Evolutionary conservation across 805 yeast genomes (phyloP), one percentile per base, ranked within the genome.

Genomic region (Komagataella kurtzmanii): DNA sequence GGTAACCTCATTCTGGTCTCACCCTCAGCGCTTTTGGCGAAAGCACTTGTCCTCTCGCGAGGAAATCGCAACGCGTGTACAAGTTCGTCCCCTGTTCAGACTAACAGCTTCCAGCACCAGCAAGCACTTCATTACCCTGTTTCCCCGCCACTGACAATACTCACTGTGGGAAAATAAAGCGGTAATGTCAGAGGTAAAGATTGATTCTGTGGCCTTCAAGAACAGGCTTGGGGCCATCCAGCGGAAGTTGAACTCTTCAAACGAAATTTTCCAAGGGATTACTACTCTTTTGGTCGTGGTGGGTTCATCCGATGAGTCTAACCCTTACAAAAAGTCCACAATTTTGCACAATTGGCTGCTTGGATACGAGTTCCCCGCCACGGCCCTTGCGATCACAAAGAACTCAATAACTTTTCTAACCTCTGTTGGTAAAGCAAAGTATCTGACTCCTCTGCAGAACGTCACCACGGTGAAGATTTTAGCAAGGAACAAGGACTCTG

Each of bases 311-410:
- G 89, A 88, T 62, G 93, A 86, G 54, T 91, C 85, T 56, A 85
- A 88, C 64, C 95, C 96, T 49, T 89, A 88, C 66, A 88, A 85
- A 63, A 88, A 88, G 67, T 83, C 95, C 10, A 82, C 95, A 1
- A 83, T 85, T 47, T 67, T 90, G 48, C 97, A 90, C 64, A 85
- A 81, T 50, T 91, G 98, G 98, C 70, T 91, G 51, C 69, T 91
- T 49, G 96, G 97, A 3, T 91, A 90, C 64, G 98, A 93, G 64
- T 91, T 91, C 62, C 95, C 96, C n/a, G 93, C 93, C 50, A 89
- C 97, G 1, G 81, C 81, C 30, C 67, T 91, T 51, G 79, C 75
- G 50, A 68, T 90, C 53, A 76, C 85, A 3, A 73, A 75, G 51
- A 77, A 76, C 44, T 80, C 79, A 56, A 70, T 80, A 44, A 65